These are phyloP conservation scores for Lichtheimia corymbifera DNA, from an alignment of 371 early-diverging fungal species.

Conservation along the genomic window DNA sequence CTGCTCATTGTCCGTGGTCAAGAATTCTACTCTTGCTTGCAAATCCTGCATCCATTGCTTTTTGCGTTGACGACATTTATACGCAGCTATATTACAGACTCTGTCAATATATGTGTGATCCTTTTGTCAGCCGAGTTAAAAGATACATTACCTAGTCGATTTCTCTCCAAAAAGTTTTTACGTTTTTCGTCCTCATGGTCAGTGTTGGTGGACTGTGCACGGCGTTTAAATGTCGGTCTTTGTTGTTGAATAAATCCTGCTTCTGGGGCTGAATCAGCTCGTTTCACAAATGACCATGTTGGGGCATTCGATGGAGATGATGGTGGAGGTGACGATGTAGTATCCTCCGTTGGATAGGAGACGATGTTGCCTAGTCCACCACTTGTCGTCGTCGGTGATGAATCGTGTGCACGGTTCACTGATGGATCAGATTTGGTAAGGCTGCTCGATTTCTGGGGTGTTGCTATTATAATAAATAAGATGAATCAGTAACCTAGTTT, in stretches of 20 bases:
- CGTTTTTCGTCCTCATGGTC: conserved; percentile 68
- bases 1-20: conserved; percentile 54
- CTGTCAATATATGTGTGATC: background rate
- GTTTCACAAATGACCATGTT: conserved; percentile 7
- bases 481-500: too few species aligned
- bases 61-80: conserved; percentile 73
- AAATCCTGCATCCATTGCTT: conserved; percentile 63
- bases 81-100: conserved; percentile 48
- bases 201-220: conserved; percentile 1
- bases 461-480: too few species aligned
- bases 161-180: conserved; percentile 79
- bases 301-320: background rate
- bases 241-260: background rate
- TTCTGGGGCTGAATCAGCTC: background rate
- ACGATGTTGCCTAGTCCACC: too few species aligned
- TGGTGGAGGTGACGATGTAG: background rate
- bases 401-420: too few species aligned
- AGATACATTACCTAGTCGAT: conserved; percentile 63
- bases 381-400: too few species aligned
- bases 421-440: too few species aligned
- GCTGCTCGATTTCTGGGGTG: too few species aligned
- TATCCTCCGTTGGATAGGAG: background rate
- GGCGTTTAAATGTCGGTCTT: background rate
- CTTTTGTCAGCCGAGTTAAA: conserved; percentile 1
- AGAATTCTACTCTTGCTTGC: conserved; percentile 56